Conservation (phyloP, 192 early-diverging fungal species). For the Mortierella antarctica region DNA sequence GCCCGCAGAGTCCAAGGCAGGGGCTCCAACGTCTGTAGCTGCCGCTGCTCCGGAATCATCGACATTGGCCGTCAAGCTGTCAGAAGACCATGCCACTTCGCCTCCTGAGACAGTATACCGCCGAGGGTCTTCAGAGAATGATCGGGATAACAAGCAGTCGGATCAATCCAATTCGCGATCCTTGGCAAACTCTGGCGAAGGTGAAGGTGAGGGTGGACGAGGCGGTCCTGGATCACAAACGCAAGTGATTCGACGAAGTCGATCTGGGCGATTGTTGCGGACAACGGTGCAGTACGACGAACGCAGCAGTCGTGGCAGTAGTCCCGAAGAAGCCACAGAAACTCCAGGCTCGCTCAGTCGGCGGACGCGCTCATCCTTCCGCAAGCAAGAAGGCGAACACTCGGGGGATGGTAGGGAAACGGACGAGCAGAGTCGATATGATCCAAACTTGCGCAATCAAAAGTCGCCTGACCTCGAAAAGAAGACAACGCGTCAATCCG, state of each 20-base stretch:
- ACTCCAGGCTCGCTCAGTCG: background rate
- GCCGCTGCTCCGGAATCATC: constrained; percentile 47
- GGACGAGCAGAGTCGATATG: constrained; percentile 1
- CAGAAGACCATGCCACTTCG: constrained; percentile 26
- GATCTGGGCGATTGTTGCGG: constrained; percentile 30
- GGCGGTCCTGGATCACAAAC: background rate
- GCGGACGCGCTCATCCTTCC: constrained; percentile 15
- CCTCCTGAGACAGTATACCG: background rate
- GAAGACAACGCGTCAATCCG: background rate
- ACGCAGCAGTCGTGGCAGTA: constrained; percentile 19
- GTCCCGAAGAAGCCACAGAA: constrained; percentile 13
- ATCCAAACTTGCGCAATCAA: background rate
- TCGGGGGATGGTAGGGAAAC: background rate
- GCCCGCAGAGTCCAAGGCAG: too few species aligned
- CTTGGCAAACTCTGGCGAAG: background rate
- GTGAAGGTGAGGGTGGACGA: background rate
- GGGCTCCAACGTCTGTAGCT: constrained; percentile 14
- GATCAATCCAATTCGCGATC: constrained; percentile 1
- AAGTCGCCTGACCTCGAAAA: background rate
- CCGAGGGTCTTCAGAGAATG: background rate
- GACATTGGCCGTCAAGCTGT: constrained; percentile 41
- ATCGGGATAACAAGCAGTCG: background rate
- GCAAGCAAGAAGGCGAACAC: background rate
- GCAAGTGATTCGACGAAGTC: constrained; percentile 21
- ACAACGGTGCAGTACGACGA: constrained; percentile 42